Evolutionary conservation across 2,329 filamentous ascomycete genomes (phyloP), one percentile per base, ranked within the genome.

Genomic region (Fusarium sp.): DNA sequence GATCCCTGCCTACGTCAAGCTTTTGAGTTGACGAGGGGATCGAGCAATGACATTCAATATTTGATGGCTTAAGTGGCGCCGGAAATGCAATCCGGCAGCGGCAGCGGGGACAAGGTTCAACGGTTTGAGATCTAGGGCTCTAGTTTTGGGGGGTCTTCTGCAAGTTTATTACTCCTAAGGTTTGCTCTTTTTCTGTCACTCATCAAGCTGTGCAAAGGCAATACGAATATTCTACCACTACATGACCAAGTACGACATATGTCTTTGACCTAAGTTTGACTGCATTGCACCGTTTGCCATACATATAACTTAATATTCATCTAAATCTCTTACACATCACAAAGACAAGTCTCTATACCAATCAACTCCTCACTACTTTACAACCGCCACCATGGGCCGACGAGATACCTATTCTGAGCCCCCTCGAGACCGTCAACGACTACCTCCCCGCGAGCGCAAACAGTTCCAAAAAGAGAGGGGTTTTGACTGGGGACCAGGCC

Each of bases 401-500:
- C 44, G 71, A 50, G 54, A 60, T 37, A 70, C 44, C 28, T 62
- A 41, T 23, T 68, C 67, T 13, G 67, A 60, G 6, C 60, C 72
- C 41, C 67, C 65, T 26, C 64, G 28, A 55, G 58, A 51, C 10
- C 45, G 38, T 12, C 55, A 42, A 33, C 42, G 63, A 38, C 65
- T 51, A 36, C 65, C 34, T 44, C 42, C 36, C 5, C 56, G 45
- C 6, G 56, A 46, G 28, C 82, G 6, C 8, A 62, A 54, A 8
- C 82, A 51, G 16, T 40, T 51, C 4, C 47, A 83, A 57, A 70
- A 62, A 37, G 67, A 71, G 30, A 55, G 67, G 7, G 78, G 78
- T 33, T 84, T 83, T 72, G 78, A 79, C 55, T 83, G 81, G 79
- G 77, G 74, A 6, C 77, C 79, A 31, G 80, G 78, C 57, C 60